phyloP scores from a whole-genome alignment of 768 basidiomycete genomes.

The Rhodosporidiobolus odoratus region DNA sequence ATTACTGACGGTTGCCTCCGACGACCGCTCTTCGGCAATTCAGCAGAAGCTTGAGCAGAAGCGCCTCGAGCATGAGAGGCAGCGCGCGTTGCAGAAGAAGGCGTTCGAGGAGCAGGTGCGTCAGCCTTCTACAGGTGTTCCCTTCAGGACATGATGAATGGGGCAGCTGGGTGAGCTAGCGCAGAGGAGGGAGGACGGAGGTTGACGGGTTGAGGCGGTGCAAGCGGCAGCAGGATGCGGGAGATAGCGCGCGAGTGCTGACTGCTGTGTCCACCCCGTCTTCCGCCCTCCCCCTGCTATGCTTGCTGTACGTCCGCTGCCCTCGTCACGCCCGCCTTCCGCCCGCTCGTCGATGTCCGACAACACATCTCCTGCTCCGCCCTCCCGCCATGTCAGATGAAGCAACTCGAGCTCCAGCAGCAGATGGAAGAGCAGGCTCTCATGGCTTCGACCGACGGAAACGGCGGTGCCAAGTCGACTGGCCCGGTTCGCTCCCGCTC shows the following conservation, averaged over 20 bases:
- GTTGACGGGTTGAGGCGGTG: no score
- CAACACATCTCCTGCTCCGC: not conserved
- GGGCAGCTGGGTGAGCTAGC: not conserved
- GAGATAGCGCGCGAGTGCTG: no score
- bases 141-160: no score
- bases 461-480: constrained; percentile 68
- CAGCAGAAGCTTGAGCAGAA: constrained; percentile 79
- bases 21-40: not conserved
- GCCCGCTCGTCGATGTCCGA: no score
- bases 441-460: constrained; percentile 65
- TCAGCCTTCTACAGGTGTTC: not conserved
- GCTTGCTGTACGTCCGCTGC: no score
- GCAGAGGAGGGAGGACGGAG: not conserved
- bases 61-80: constrained; percentile 81
- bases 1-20: no score
- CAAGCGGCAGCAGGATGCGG: no score
- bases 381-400: constrained; percentile 59
- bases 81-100: constrained; percentile 76
- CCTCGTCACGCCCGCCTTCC: no score
- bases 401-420: constrained; percentile 83
- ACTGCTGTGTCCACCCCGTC: no score
- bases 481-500: constrained; percentile 71
- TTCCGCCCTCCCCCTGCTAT: no score
- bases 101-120: constrained; percentile 73
- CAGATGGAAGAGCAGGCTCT: constrained; percentile 63